Conservation (phyloP, 176 grass and related monocot species). For the Lolium rigidum region DNA sequence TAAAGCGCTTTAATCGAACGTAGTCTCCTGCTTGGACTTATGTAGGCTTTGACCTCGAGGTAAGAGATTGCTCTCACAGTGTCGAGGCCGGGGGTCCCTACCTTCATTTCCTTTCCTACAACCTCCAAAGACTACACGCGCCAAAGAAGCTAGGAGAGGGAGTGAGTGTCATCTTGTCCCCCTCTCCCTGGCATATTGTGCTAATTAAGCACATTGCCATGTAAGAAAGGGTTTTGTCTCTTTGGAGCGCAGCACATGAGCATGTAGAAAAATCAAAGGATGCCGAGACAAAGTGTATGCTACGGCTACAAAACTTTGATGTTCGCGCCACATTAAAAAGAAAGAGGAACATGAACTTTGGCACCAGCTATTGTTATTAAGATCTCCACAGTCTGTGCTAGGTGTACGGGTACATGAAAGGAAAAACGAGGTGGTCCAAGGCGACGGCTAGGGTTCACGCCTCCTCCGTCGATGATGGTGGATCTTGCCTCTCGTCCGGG, state of each 20-base stretch:
- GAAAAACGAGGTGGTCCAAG: too few species aligned
- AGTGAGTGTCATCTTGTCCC: conserved; percentile 30
- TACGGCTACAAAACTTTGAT: neutral
- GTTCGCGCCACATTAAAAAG: neutral
- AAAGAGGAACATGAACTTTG: too few species aligned
- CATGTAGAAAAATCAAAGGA: conserved; percentile 3
- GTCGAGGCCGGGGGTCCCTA: neutral
- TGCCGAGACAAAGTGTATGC: conserved; percentile 29
- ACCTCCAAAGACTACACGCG: conserved; percentile 50
- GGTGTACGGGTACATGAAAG: too few species aligned
- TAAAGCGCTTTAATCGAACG: conserved; percentile 32
- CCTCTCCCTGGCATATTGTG: conserved; percentile 34
- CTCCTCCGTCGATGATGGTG: too few species aligned
- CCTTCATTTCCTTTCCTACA: neutral
- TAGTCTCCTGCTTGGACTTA: conserved; percentile 53
- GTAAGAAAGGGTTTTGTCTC: neutral
- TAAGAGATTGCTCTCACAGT: neutral
- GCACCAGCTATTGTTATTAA: too few species aligned
- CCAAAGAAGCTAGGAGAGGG: conserved; percentile 18
- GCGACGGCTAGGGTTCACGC: too few species aligned
- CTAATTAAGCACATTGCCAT: neutral
- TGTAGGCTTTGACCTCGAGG: conserved; percentile 61
- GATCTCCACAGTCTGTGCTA: too few species aligned
- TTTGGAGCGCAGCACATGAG: conserved; percentile 28
- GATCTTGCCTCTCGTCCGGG: too few species aligned